Conservation (phyloP, 2,329 filamentous ascomycete species). For the Lecanicillium sp. region DNA sequence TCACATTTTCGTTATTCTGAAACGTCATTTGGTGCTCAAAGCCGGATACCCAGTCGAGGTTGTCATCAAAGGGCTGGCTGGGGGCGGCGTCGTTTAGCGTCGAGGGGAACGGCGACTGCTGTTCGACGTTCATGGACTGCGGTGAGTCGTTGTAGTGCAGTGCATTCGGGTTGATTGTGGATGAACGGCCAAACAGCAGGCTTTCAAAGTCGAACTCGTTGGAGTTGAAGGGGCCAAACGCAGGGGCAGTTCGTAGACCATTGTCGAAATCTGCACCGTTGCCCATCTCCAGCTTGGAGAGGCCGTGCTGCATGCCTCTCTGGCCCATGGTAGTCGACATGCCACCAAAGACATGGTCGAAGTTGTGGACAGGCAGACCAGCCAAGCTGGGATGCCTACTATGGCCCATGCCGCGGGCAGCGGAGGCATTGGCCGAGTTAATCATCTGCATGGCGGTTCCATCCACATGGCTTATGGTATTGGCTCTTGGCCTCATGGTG, state of each 20-base stretch:
- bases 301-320: conserved; percentile 55
- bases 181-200: conserved; percentile 59
- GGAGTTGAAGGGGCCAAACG: conserved; percentile 50
- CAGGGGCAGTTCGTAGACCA: conserved; percentile 71
- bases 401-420: conserved; percentile 44
- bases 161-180: conserved; percentile 61
- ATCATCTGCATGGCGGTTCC: conserved; percentile 65
- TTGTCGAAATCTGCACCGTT: conserved; percentile 55
- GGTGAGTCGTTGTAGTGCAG: conserved; percentile 80
- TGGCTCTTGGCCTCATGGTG: conserved; percentile 78
- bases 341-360: conserved; percentile 59
- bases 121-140: conserved; percentile 55
- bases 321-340: conserved; percentile 64
- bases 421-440: conserved; percentile 48
- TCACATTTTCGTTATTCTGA: conserved; percentile 64
- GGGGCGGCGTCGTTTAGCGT: conserved; percentile 50
- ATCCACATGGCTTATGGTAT: conserved; percentile 94
- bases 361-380: conserved; percentile 51
- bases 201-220: conserved; percentile 59
- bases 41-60: conserved; percentile 73
- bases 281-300: conserved; percentile 79
- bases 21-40: conserved; percentile 73
- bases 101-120: conserved; percentile 51
- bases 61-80: conserved; percentile 60
- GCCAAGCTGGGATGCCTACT: conserved; percentile 68